Evolutionary conservation across 345 rosid genomes (phyloP), one percentile per base, ranked within the genome.

Genomic region (Salix udensis): DNA sequence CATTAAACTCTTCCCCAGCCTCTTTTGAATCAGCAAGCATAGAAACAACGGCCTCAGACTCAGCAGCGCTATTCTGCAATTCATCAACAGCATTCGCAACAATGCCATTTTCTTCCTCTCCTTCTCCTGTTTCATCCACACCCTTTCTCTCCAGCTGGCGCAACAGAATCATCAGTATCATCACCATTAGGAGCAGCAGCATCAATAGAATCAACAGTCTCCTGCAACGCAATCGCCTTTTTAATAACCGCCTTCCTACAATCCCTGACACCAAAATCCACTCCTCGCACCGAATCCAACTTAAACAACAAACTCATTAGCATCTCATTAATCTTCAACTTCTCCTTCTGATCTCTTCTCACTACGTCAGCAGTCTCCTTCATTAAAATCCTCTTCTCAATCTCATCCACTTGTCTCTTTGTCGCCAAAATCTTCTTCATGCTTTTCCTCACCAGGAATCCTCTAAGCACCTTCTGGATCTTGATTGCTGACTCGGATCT

Each of bases 401-500:
- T 74, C 72, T 80, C 89, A 10, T 81, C 70, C 14, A 88, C 91
- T 48, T 88, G 87, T 19, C 39, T 77, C 77, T 77, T 79, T 16
- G 87, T 75, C 12, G 71, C 82, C 48, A 55, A 42, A 40, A 91
- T 81, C 86, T 71, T 89, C 81, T 80, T 82, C 81, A 91, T 48
- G 74, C 72, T 78, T 65, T 87, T 87, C 75, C 96, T 86, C 79
- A 89, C 96, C 30, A 86, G 37, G 65, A 81, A 88, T 4, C 92
- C 96, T 24, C 92, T 76, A 23, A 87, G 75, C 31, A 77, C 85
- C 81, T 84, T 87, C 88, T 91, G 91, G 69, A 91, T 88, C 88
- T 73, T 86, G 75, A 78, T 64, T 12, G 88, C 96, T 42, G 79
- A 70, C 2, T 77, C 85, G 24, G 81, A 13, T 55, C 82, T 76